Evolutionary conservation across 805 yeast species (phyloP).

Genomic region (Metschnikowia similis): DNA sequence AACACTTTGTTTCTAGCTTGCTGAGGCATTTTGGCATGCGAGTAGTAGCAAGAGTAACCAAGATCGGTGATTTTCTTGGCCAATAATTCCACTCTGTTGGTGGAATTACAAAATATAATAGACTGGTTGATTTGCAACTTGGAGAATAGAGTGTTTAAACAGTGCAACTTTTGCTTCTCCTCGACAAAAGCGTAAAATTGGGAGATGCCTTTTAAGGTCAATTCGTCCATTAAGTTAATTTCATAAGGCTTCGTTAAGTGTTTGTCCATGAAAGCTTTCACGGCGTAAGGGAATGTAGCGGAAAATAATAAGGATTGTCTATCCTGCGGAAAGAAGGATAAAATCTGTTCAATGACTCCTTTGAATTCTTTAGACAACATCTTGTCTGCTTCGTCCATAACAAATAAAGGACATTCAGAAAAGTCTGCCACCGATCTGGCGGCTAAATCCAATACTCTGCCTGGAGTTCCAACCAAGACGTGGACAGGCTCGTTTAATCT

Average conservation of each 20-base stretch:
- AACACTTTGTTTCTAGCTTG: constrained; percentile 95
- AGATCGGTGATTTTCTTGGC: constrained; percentile 95
- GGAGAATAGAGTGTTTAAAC: constrained; percentile 90
- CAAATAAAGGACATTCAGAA: constrained; percentile 78
- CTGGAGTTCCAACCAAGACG: constrained; percentile 95
- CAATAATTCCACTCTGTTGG: constrained; percentile 90
- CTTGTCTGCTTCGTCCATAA: constrained; percentile 99
- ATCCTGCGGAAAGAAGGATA: constrained; percentile 65
- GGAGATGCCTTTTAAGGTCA: constrained; percentile 92
- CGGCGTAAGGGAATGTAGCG: constrained; percentile 95
- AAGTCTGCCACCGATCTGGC: constrained; percentile 83
- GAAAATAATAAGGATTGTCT: constrained; percentile 82
- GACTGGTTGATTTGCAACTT: constrained; percentile 95
- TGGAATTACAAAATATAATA: constrained; percentile 94
- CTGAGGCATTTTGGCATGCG: constrained; percentile 98
- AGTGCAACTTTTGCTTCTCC: constrained; percentile 92
- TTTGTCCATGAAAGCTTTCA: constrained; percentile 85
- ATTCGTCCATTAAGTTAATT: constrained; percentile 95
- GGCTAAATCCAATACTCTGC: constrained; percentile 93
- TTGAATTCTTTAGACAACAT: constrained; percentile 90
- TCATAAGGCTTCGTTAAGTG: constrained; percentile 91
- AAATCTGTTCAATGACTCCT: constrained; percentile 78
- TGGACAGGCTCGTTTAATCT: constrained; percentile 93
- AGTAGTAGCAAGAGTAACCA: constrained; percentile 93
- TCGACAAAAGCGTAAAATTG: constrained; percentile 98